Evolutionary conservation across 176 grass and related monocot species (phyloP).

Genomic region (Aegilops sharonensis): DNA sequence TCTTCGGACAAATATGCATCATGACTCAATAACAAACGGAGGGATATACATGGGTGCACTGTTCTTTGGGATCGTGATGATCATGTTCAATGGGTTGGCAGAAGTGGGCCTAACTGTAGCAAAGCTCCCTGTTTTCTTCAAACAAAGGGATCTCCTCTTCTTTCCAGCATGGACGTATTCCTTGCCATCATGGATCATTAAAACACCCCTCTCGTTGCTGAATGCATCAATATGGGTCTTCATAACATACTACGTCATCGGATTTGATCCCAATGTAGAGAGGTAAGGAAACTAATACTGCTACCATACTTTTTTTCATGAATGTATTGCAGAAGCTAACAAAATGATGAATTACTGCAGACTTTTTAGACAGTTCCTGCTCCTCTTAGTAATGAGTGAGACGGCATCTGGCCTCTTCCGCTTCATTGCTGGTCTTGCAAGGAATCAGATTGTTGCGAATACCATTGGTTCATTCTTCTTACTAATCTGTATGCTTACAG

Average conservation of each 20-base stretch:
- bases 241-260: conserved; percentile 73
- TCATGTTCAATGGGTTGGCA: conserved; percentile 80
- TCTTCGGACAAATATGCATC: conserved; percentile 69
- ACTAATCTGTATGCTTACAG: conserved; percentile 48
- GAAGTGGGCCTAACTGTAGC: conserved; percentile 68
- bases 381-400: conserved; percentile 59
- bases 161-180: conserved; percentile 83
- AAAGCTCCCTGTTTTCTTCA: conserved; percentile 79
- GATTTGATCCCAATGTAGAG: conserved; percentile 58
- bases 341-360: conserved; percentile 30
- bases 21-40: conserved; percentile 29
- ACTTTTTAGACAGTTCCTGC: conserved; percentile 78
- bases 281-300: conserved; percentile 44
- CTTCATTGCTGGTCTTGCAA: conserved; percentile 63
- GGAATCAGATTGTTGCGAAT: conserved; percentile 70
- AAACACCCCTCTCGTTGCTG: conserved; percentile 73
- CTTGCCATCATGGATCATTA: conserved; percentile 75
- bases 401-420: conserved; percentile 75
- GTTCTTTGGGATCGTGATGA: conserved; percentile 57
- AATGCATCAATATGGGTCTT: conserved; percentile 59
- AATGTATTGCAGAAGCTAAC: background rate
- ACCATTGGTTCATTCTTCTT: conserved; percentile 62
- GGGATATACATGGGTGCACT: conserved; percentile 70
- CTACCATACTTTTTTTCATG: background rate
- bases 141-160: conserved; percentile 81